These are phyloP conservation scores for Sordaria brevicollis DNA, from an alignment of 495 filamentous ascomycete genomes.

Conservation along the genomic window DNA sequence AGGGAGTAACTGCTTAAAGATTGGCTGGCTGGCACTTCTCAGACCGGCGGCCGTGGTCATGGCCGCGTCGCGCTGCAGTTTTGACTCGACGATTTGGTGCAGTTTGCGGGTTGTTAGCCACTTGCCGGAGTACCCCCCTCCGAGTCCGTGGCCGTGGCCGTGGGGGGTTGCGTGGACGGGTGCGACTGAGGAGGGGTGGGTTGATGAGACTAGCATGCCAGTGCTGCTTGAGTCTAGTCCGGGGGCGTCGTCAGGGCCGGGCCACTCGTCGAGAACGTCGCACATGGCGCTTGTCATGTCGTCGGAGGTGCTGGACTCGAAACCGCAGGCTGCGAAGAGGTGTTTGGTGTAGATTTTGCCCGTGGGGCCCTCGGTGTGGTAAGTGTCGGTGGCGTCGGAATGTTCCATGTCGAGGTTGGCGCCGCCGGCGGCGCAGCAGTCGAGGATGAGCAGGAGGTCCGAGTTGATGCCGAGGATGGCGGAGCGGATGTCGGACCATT, in stretches of 20 bases:
- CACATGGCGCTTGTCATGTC: conserved; percentile 27
- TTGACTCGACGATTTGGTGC: conserved; percentile 25
- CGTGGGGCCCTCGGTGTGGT: conserved; percentile 3
- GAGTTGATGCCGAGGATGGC: conserved; percentile 15
- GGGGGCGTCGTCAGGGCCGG: background rate
- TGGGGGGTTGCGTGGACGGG: background rate
- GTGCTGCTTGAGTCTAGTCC: background rate
- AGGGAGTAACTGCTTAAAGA: conserved; percentile 26
- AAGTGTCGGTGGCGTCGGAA: background rate
- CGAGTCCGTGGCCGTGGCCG: too few relatives aligned
- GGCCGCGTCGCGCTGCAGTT: conserved; percentile 13
- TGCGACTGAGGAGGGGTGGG: background rate
- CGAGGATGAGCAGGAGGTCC: conserved; percentile 24
- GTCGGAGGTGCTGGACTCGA: conserved; percentile 24
- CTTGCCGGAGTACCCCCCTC: background rate
- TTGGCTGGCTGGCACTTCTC: conserved; percentile 12
- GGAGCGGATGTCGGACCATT: conserved; percentile 18
- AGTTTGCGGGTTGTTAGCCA: conserved; percentile 21
- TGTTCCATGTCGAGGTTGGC: conserved; percentile 10
- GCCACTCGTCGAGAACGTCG: conserved; percentile 17
- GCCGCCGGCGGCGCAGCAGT: conserved; percentile 27
- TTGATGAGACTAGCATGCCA: background rate
- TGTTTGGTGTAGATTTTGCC: conserved; percentile 19
- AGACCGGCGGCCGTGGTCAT: conserved; percentile 5
- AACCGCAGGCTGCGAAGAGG: conserved; percentile 25